A percentile compares a stretch with the other conserved stretches of the same genome.
phyloP scores from a whole-genome alignment of 1,139 yeast genomes.

The Debaryomycetaceae sp. region DNA sequence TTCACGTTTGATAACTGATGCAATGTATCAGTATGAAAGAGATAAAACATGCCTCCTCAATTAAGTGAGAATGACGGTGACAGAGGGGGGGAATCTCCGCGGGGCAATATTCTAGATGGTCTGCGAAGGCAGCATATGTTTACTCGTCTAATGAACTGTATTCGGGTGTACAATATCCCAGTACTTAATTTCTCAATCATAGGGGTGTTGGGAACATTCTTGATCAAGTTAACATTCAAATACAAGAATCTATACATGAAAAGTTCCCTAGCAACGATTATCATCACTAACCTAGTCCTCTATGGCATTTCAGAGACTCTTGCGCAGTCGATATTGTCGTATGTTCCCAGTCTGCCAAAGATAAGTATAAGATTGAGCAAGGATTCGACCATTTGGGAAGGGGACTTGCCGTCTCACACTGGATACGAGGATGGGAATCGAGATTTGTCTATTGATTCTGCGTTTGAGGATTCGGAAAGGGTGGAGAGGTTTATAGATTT shows the following conservation, averaged over 20 bases:
- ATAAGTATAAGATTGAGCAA: constrained; percentile 20
- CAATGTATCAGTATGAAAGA: not conserved
- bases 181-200: constrained; percentile 53
- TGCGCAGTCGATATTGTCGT: constrained; percentile 68
- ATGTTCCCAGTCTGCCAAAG: constrained; percentile 20
- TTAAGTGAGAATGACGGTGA: constrained; percentile 14
- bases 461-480: constrained; percentile 9
- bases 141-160: constrained; percentile 28
- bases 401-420: not conserved
- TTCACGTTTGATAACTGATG: not conserved
- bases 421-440: not conserved
- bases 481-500: constrained; percentile 33
- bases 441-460: not conserved
- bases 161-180: constrained; percentile 44
- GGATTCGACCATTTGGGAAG: constrained; percentile 1
- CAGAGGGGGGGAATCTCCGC: not conserved
- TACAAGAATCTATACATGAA: constrained; percentile 64
- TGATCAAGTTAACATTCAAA: constrained; percentile 51
- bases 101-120: not conserved
- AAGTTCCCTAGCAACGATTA: constrained; percentile 70
- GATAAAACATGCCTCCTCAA: constrained; percentile 19
- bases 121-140: constrained; percentile 6
- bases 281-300: constrained; percentile 75
- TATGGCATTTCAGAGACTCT: constrained; percentile 87
- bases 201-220: constrained; percentile 42